Percentiles rank a stretch among this genome's conserved stretches.
phyloP scores from a whole-genome alignment of 352 stramenopile species.

The Phytopythium sindhum region DNA sequence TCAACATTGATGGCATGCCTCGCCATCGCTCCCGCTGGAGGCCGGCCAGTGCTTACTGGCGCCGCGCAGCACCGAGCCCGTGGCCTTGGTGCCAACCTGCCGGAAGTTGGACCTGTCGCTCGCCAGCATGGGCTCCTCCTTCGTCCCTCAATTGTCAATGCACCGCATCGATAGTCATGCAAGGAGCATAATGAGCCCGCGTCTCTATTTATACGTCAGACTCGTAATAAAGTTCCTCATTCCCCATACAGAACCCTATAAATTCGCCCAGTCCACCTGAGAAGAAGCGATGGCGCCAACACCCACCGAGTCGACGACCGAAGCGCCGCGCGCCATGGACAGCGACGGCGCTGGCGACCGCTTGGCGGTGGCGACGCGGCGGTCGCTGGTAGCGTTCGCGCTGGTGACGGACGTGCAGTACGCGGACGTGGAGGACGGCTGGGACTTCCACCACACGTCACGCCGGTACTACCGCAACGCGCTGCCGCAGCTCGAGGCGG shows the following conservation, averaged over 20 bases:
- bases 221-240: background rate
- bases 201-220: too few species aligned
- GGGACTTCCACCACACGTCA: slow-evolving; percentile 69
- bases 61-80: slow-evolving; percentile 28
- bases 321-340: background rate
- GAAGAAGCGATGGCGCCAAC: background rate
- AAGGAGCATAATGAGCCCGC: too few species aligned
- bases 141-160: background rate
- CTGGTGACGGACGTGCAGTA: slow-evolving; percentile 82
- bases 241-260: background rate
- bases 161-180: background rate
- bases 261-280: background rate
- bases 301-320: background rate
- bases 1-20: slow-evolving; percentile 1
- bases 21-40: slow-evolving; percentile 4
- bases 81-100: slow-evolving; percentile 50
- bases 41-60: slow-evolving; percentile 2
- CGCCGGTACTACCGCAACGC: slow-evolving; percentile 72
- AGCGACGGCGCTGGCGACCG: slow-evolving; percentile 3
- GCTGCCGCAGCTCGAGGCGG: slow-evolving; percentile 39
- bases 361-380: background rate
- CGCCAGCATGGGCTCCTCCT: background rate
- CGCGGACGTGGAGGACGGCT: slow-evolving; percentile 73
- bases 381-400: slow-evolving; percentile 53
- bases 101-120: slow-evolving; percentile 48